Evolutionary conservation across 805 yeast species (phyloP).

Genomic region (Ogataea glucozyma): DNA sequence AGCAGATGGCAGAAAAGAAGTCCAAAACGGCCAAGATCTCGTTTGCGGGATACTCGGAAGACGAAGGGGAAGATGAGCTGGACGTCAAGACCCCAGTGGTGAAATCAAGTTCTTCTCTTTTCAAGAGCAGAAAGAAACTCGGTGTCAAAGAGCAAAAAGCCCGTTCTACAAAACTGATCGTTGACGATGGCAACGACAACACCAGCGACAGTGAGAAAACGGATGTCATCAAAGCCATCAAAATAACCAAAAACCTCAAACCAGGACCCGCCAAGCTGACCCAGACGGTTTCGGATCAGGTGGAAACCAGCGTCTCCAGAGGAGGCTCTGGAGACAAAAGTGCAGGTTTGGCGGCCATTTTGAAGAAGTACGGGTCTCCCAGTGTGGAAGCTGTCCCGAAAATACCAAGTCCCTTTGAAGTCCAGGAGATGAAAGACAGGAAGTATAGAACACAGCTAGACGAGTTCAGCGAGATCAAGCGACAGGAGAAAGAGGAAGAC

Average conservation of each 20-base stretch:
- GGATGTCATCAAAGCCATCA: neutral
- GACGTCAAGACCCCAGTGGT: neutral
- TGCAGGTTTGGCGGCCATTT: neutral
- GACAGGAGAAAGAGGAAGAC: slow-evolving; percentile 23
- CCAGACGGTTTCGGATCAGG: neutral
- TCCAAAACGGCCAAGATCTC: neutral
- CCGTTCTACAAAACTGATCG: no score
- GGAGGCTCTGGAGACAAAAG: neutral
- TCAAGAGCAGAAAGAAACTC: slow-evolving; percentile 10
- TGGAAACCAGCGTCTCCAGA: neutral
- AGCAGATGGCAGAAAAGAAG: neutral
- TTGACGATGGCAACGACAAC: no score
- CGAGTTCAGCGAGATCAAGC: slow-evolving; percentile 17
- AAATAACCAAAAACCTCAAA: neutral
- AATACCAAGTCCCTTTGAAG: slow-evolving; percentile 20
- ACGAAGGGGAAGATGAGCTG: slow-evolving; percentile 7
- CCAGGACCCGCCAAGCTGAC: neutral
- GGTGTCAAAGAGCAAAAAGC: no score
- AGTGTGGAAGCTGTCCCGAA: slow-evolving; percentile 10
- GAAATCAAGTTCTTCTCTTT: neutral
- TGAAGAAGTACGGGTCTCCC: neutral
- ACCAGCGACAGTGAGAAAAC: slow-evolving; percentile 1
- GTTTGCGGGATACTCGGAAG: neutral
- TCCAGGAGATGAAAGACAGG: slow-evolving; percentile 28
- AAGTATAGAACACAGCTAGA: slow-evolving; percentile 15